phyloP scores from a whole-genome alignment of 345 rosid species.

The Dipteronia sinensis region DNA sequence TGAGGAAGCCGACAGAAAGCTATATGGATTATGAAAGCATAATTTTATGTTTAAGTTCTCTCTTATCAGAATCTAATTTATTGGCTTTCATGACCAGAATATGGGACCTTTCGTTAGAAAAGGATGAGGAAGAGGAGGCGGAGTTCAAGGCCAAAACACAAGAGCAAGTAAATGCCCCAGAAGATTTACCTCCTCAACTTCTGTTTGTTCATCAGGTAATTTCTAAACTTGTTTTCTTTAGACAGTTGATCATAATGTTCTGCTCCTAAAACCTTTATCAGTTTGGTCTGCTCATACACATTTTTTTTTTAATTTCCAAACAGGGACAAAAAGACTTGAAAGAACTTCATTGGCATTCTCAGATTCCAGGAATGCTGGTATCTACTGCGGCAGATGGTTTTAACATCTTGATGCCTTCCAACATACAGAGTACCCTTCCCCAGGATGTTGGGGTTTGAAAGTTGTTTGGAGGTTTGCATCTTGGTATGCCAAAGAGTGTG shows the following conservation, averaged over 20 bases:
- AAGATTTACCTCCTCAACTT: slow-evolving; percentile 90
- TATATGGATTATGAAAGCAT: neutral
- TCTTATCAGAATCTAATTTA: neutral
- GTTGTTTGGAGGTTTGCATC: neutral
- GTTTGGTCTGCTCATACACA: neutral
- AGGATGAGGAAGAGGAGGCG: slow-evolving; percentile 94
- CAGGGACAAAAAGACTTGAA: slow-evolving; percentile 96
- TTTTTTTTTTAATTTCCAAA: neutral
- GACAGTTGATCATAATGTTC: neutral
- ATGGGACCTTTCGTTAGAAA: slow-evolving; percentile 97
- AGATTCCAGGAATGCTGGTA: slow-evolving; percentile 91
- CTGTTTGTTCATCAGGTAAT: slow-evolving; percentile 93
- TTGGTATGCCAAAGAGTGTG: neutral
- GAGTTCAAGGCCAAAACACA: slow-evolving; percentile 83
- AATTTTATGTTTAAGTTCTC: neutral
- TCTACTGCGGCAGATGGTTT: slow-evolving; percentile 86
- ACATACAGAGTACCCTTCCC: slow-evolving; percentile 85
- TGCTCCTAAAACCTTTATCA: slow-evolving; percentile 3
- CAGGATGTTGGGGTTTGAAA: slow-evolving; percentile 39
- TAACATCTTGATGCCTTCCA: slow-evolving; percentile 90
- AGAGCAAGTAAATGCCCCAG: slow-evolving; percentile 82
- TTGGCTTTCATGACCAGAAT: slow-evolving; percentile 48
- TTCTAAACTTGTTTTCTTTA: neutral
- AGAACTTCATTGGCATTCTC: slow-evolving; percentile 94
- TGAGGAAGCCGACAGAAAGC: neutral